These are phyloP conservation scores for Nakazawaea populi DNA, from an alignment of 805 yeast species.

Conservation along the genomic window DNA sequence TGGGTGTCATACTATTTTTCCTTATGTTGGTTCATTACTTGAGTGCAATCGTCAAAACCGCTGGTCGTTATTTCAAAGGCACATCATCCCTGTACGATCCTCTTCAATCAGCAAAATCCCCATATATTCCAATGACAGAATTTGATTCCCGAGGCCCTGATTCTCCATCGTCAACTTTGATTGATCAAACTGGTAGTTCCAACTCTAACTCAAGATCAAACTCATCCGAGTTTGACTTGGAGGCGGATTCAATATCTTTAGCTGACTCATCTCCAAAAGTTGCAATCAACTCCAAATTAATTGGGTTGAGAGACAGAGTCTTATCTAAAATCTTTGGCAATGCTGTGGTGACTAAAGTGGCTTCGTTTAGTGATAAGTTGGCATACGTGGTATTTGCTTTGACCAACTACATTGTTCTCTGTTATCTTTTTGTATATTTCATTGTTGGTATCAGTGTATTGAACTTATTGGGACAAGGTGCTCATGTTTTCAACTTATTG, in stretches of 20 bases:
- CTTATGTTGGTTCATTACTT: constrained; percentile 47
- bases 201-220: constrained; percentile 1
- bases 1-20: constrained; percentile 56
- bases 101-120: constrained; percentile 5
- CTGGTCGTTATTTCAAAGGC: not conserved
- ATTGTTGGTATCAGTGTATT: constrained; percentile 59
- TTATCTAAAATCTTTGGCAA: constrained; percentile 29
- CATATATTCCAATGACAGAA: constrained; percentile 23
- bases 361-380: constrained; percentile 19
- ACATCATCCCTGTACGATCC: constrained; percentile 8
- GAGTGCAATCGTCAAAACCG: constrained; percentile 38
- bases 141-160: constrained; percentile 16
- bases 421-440: constrained; percentile 52
- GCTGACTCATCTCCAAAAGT: not conserved
- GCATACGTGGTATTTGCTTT: constrained; percentile 38
- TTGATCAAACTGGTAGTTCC: not conserved
- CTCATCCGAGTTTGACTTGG: constrained; percentile 8
- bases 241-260: constrained; percentile 7
- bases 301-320: constrained; percentile 25
- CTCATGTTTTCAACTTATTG: constrained; percentile 66
- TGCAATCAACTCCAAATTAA: constrained; percentile 5
- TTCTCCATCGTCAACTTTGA: constrained; percentile 31
- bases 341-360: constrained; percentile 14
- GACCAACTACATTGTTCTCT: constrained; percentile 61
- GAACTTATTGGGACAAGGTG: constrained; percentile 61